Conservation (phyloP, 2,329 filamentous ascomycete genomes). For the Rhexocercosporidium sp. region DNA sequence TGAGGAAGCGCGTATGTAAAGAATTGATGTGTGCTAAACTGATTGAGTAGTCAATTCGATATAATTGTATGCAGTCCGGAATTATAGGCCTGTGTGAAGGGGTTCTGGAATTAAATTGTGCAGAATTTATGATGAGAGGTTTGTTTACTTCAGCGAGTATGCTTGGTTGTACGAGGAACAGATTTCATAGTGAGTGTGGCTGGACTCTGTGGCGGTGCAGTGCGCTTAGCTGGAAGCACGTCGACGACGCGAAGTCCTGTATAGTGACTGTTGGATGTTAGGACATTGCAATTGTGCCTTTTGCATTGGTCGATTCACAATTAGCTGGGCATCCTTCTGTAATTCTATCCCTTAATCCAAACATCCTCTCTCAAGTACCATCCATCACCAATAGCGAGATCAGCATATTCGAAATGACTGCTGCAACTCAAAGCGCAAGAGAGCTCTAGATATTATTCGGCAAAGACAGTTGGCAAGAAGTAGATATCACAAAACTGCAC, state of each 20-base stretch:
- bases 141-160: conserved; percentile 6
- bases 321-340: too few species aligned
- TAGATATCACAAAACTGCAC: too few species aligned
- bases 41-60: not conserved
- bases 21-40: not conserved
- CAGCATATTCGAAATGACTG: too few species aligned
- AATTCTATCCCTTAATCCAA: too few species aligned
- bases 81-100: not conserved
- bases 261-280: too few species aligned
- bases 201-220: not conserved
- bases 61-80: not conserved
- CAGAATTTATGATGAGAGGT: not conserved
- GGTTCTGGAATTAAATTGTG: not conserved
- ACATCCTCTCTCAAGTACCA: too few species aligned
- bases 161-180: not conserved
- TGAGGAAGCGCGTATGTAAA: not conserved
- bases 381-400: too few species aligned
- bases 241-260: not conserved
- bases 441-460: too few species aligned
- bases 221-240: not conserved
- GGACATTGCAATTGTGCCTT: too few species aligned
- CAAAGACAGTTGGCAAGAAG: too few species aligned
- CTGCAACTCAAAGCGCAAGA: too few species aligned
- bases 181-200: not conserved
- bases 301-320: too few species aligned